phyloP scores from a whole-genome alignment of 2,329 filamentous ascomycete species.

The Simplicillium aogashimaense region DNA sequence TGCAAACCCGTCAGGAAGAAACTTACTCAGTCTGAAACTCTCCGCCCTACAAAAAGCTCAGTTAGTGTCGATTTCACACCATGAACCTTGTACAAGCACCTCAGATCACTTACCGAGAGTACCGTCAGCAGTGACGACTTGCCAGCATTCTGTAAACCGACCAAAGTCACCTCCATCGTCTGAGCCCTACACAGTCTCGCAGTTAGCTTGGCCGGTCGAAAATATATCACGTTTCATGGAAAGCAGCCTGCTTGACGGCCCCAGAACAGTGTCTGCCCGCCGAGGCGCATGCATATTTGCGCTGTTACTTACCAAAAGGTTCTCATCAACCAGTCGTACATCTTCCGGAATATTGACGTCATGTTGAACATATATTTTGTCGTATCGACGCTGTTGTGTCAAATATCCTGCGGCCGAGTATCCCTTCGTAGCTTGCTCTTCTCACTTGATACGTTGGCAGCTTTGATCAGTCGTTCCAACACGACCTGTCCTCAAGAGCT shows the following conservation, averaged over 20 bases:
- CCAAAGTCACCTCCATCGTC: conserved; percentile 99
- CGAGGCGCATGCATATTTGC: too few relatives aligned
- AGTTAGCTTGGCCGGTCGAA: neutral
- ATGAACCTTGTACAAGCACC: conserved; percentile 3
- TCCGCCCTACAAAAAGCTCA: conserved; percentile 56
- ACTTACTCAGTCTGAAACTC: conserved; percentile 98
- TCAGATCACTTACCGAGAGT: conserved; percentile 65
- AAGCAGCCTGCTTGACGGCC: too few relatives aligned
- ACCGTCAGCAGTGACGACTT: conserved; percentile 93
- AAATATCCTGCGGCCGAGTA: too few relatives aligned
- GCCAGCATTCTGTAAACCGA: conserved; percentile 94
- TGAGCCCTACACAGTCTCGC: conserved; percentile 61
- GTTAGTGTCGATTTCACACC: conserved; percentile 10
- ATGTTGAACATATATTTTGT: neutral
- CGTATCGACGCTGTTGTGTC: too few relatives aligned
- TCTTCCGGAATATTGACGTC: conserved; percentile 63
- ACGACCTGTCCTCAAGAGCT: too few relatives aligned
- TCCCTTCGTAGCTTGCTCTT: too few relatives aligned
- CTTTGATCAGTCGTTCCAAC: too few relatives aligned
- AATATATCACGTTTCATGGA: too few relatives aligned
- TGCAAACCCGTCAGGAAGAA: neutral
- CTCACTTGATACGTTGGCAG: too few relatives aligned
- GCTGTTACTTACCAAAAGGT: conserved; percentile 74
- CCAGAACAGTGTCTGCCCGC: too few relatives aligned
- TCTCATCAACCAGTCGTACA: conserved; percentile 97